Evolutionary conservation across 495 filamentous ascomycete species (phyloP).

Genomic region (Thermothielavioides terrestris): DNA sequence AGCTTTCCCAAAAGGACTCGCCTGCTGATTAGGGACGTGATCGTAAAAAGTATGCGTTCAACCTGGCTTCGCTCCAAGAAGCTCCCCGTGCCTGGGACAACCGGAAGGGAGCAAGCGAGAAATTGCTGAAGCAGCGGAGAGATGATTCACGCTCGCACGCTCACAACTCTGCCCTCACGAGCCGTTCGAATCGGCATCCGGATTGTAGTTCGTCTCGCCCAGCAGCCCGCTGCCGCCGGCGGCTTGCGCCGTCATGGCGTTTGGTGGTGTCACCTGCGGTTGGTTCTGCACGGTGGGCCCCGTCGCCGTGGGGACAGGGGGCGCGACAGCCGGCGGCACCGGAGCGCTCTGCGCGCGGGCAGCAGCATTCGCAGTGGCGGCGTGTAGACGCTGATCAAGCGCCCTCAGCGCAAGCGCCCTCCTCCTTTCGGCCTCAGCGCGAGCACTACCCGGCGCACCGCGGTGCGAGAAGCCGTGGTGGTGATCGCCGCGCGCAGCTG

Average conservation of each 20-base stretch:
- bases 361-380: slow-evolving; percentile 53
- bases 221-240: slow-evolving; percentile 36
- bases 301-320: slow-evolving; percentile 31
- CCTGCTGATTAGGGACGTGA: not conserved
- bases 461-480: slow-evolving; percentile 38
- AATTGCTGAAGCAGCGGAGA: too few relatives aligned
- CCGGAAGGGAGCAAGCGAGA: too few relatives aligned
- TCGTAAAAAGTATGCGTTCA: too few relatives aligned
- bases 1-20: not conserved
- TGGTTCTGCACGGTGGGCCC: slow-evolving; percentile 43
- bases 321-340: slow-evolving; percentile 29
- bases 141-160: not conserved
- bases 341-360: slow-evolving; percentile 31
- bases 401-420: slow-evolving; percentile 84
- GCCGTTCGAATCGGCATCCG: slow-evolving; percentile 42
- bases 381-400: slow-evolving; percentile 82
- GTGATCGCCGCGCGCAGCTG: slow-evolving; percentile 50
- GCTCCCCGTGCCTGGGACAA: too few relatives aligned
- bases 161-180: not conserved
- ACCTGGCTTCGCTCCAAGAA: too few relatives aligned
- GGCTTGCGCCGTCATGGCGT: slow-evolving; percentile 32
- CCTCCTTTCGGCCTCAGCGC: slow-evolving; percentile 87
- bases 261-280: slow-evolving; percentile 39
- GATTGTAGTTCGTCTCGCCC: slow-evolving; percentile 61
- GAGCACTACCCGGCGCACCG: slow-evolving; percentile 58